Percentiles rank a stretch among this genome's conserved stretches.
Evolutionary conservation across 495 filamentous ascomycete species (phyloP).

Genomic region (Ramalina peruviana): DNA sequence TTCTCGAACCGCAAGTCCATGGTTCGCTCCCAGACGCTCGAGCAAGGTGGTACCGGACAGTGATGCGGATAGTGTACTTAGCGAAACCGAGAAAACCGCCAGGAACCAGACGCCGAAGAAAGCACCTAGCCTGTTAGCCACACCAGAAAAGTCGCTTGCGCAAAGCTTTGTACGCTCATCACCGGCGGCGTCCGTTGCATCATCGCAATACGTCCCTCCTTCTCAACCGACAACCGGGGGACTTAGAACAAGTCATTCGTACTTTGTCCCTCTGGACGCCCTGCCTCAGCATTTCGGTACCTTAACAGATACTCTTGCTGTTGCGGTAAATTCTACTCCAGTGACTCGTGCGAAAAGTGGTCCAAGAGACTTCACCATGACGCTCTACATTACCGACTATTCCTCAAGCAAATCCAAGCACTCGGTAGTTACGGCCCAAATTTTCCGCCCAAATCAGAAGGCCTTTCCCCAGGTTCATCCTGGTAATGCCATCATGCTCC

Average conservation of each 20-base stretch:
- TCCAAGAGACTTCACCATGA: slow-evolving; percentile 54
- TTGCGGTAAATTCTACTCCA: slow-evolving; percentile 42
- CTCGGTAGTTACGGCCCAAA: slow-evolving; percentile 33
- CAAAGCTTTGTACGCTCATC: slow-evolving; percentile 6
- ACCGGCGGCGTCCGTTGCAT: slow-evolving; percentile 1
- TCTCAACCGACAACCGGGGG: slow-evolving; percentile 24
- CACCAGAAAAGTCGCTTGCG: slow-evolving; percentile 2
- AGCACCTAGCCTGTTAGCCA: background rate
- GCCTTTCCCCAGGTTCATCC: slow-evolving; percentile 51
- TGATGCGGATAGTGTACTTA: slow-evolving; percentile 2
- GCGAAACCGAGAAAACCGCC: background rate
- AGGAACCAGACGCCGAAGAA: background rate
- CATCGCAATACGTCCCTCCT: slow-evolving; percentile 7
- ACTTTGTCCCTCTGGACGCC: slow-evolving; percentile 53
- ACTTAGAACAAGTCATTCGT: slow-evolving; percentile 47
- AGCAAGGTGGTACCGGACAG: slow-evolving; percentile 12
- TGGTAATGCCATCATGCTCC: slow-evolving; percentile 66
- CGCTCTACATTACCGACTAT: slow-evolving; percentile 57
- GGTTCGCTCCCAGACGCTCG: slow-evolving; percentile 12
- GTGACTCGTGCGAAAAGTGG: slow-evolving; percentile 48
- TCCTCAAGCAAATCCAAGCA: slow-evolving; percentile 23
- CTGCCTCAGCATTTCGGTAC: slow-evolving; percentile 41
- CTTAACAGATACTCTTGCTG: slow-evolving; percentile 50
- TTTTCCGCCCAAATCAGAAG: slow-evolving; percentile 61
- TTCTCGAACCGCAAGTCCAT: slow-evolving; percentile 7